Conservation (phyloP, 208 protist genomes). For the Crithidia bombi region DNA sequence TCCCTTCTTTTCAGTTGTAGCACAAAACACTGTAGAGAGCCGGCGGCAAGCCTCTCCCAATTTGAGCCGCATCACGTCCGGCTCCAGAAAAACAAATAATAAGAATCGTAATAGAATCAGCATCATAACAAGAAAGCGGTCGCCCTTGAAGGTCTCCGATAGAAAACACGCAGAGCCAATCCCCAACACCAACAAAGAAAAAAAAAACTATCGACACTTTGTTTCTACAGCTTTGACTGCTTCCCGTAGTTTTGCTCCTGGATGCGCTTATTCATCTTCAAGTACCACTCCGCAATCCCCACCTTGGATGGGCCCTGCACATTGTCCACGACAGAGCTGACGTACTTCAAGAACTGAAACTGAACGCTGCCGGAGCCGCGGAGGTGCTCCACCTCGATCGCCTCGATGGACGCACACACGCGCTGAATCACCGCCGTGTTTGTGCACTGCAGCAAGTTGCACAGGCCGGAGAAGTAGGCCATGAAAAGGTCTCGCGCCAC, state of each 20-base stretch:
- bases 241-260: conserved; percentile 39
- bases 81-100: no score
- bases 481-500: conserved; percentile 58
- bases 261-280: conserved; percentile 58
- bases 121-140: no score
- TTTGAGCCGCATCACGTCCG: no score
- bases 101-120: no score
- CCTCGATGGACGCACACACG: conserved; percentile 84
- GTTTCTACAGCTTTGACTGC: conserved; percentile 41
- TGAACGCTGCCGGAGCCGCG: conserved; percentile 50
- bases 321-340: conserved; percentile 56
- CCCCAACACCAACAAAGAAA: background rate
- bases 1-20: no score
- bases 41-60: no score
- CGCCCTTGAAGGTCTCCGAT: no score
- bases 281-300: conserved; percentile 78
- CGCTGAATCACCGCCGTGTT: conserved; percentile 67
- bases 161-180: background rate
- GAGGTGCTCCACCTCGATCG: conserved; percentile 77
- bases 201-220: background rate
- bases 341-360: conserved; percentile 72
- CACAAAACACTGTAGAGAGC: no score
- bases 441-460: conserved; percentile 77
- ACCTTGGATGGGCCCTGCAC: conserved; percentile 66
- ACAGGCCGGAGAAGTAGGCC: conserved; percentile 79